Evolutionary conservation across 202 grass and related monocot genomes (phyloP), one percentile per base, ranked within the genome.

Genomic region (Schoenoplectus triqueter): DNA sequence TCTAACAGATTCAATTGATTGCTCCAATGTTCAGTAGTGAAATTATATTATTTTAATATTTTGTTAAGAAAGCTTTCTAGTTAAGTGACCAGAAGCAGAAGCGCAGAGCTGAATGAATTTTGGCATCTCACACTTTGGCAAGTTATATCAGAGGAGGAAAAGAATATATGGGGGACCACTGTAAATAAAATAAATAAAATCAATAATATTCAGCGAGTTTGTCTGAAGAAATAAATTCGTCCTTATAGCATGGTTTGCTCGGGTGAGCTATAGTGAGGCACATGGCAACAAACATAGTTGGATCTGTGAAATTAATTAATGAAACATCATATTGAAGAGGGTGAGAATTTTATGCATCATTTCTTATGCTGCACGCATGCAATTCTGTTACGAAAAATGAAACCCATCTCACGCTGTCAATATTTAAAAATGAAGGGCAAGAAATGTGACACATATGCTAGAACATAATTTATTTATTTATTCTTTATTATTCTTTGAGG

Each of bases 341-440:
- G 72, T 76, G 20, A 55, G 72, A 76, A 76, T 76, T 76, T 76
- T 1, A 55, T 76, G 72, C 72, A 75, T 75, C 19, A 0, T 75
- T 55, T 31, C 72, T 75, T 76, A 56, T 76, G 72, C 72, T 31
- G 72, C 72, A 76, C 72, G 72, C 55, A 76, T 54, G 49, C 2
- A 31, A 55, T 0, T 76, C 72, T 76, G 72, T 76, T 76, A 76
- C 72, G 72, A 76, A 76, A 76, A 17, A 31, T 56, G 20, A 39
- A 76, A 14, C 50, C 73, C 21, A 75, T 54, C 19, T 55, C 49
- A 77, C 11, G 73, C 21, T 54, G 69, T 72, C 2, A 72, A 72
- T 57, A 57, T 57, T 14, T 59, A 41, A 42, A 41, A 15, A 41
- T 7, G 11, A 41, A 59, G n/a, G 45, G 51, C 52, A 77, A n/a